These are phyloP conservation scores for Heliamphora exappendiculata DNA, from an alignment of 148 eudicot genomes.

Conservation along the genomic window DNA sequence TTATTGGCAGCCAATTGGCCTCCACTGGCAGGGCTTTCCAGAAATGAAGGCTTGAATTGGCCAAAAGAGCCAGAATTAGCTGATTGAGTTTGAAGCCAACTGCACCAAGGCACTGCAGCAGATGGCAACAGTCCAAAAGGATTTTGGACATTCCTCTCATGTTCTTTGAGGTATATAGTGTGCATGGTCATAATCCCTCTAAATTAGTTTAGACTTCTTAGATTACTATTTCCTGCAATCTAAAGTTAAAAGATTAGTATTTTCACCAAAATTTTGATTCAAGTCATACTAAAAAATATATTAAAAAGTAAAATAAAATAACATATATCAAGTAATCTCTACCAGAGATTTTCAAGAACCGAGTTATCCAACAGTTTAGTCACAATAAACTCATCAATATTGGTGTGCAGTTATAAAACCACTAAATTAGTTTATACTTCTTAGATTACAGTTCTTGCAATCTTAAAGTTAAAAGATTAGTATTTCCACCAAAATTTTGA, in stretches of 20 bases:
- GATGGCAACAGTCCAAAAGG: constrained; percentile 12
- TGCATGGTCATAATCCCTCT: constrained; percentile 17
- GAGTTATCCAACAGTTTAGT: background rate
- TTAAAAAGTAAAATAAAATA: background rate
- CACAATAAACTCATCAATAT: background rate
- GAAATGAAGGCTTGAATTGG: constrained; percentile 15
- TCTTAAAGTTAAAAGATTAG: background rate
- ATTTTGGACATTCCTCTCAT: constrained; percentile 19
- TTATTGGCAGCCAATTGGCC: constrained; percentile 11
- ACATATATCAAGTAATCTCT: background rate
- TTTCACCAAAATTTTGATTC: background rate
- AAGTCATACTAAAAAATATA: background rate
- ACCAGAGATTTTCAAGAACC: background rate
- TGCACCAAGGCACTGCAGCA: constrained; percentile 26
- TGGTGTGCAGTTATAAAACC: constrained; percentile 17
- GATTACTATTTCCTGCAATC: constrained; percentile 13
- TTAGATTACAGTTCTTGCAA: constrained; percentile 11
- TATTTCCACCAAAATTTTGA: background rate
- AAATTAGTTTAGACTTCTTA: background rate
- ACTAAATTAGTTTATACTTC: background rate
- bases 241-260: background rate
- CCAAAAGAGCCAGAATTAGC: constrained; percentile 9
- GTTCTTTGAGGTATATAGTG: constrained; percentile 19
- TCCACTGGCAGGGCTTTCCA: constrained; percentile 6
- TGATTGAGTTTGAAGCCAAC: constrained; percentile 19